These are phyloP conservation scores for Hypoxylon perforatum DNA, from an alignment of 495 filamentous ascomycete species.

Conservation along the genomic window DNA sequence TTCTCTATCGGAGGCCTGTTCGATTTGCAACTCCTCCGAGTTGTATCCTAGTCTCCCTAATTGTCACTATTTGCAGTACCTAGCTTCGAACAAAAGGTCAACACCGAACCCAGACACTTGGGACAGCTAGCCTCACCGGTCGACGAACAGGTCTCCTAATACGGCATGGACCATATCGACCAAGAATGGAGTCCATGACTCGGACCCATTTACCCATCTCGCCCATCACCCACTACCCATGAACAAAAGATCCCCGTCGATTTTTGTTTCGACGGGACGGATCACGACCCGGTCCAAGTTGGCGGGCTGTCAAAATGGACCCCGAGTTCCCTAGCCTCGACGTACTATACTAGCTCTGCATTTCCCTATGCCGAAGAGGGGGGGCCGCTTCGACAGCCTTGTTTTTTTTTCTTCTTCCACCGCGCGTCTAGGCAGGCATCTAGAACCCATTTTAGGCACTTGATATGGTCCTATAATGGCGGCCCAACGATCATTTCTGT, in stretches of 20 bases:
- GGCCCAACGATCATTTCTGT: not conserved
- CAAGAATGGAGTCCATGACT: constrained; percentile 19
- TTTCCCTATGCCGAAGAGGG: constrained; percentile 14
- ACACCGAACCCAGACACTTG: constrained; percentile 7
- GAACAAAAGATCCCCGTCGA: no score
- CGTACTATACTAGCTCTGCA: constrained; percentile 25
- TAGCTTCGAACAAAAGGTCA: not conserved
- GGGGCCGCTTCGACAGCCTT: not conserved
- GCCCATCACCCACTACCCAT: no score
- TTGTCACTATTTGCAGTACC: not conserved
- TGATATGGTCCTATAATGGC: constrained; percentile 16
- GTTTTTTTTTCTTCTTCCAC: no score
- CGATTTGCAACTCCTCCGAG: not conserved
- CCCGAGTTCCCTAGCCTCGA: constrained; percentile 3
- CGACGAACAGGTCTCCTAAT: constrained; percentile 12
- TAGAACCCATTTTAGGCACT: constrained; percentile 23
- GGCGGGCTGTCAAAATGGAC: constrained; percentile 12
- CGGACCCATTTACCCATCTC: no score
- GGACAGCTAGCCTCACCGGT: not conserved
- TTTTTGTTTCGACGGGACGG: constrained; percentile 8
- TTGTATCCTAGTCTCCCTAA: constrained; percentile 1
- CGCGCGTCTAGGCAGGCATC: constrained; percentile 3
- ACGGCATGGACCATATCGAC: constrained; percentile 1
- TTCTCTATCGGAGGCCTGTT: no score
- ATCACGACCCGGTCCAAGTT: constrained; percentile 3